These are phyloP conservation scores for Candida golubevii DNA, from an alignment of 805 yeast species.

Conservation along the genomic window DNA sequence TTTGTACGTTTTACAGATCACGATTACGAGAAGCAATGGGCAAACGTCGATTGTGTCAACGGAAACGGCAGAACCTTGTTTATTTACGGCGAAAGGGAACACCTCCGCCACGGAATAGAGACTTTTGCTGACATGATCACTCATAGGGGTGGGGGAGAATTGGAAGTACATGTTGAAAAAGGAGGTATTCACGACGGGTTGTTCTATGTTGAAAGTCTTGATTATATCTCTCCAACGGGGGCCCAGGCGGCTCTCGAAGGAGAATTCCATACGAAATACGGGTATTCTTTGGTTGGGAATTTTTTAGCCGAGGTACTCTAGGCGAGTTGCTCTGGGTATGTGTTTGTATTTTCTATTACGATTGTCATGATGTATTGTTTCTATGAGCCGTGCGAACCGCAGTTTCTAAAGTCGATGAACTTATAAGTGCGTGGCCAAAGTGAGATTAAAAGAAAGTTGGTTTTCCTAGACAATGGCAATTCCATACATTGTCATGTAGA, in stretches of 20 bases:
- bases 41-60: slow-evolving; percentile 23
- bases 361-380: no score
- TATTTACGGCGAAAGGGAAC: slow-evolving; percentile 32
- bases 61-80: slow-evolving; percentile 20
- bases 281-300: slow-evolving; percentile 14
- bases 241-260: slow-evolving; percentile 22
- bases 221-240: slow-evolving; percentile 22
- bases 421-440: no score
- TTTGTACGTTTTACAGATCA: slow-evolving; percentile 24
- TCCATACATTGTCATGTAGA: not conserved
- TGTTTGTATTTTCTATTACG: no score
- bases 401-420: no score
- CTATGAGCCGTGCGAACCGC: no score
- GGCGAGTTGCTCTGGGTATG: not conserved
- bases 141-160: slow-evolving; percentile 14
- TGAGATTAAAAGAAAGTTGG: no score
- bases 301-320: slow-evolving; percentile 15
- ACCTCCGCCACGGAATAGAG: slow-evolving; percentile 28
- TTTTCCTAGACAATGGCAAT: no score
- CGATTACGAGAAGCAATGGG: slow-evolving; percentile 23
- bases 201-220: slow-evolving; percentile 33
- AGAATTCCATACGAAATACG: slow-evolving; percentile 21
- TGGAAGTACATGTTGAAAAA: slow-evolving; percentile 22
- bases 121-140: slow-evolving; percentile 20
- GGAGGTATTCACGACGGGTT: slow-evolving; percentile 36